These are phyloP conservation scores for Chalciporus sp. DNA, from an alignment of 1,284 basidiomycete genomes.

Conservation along the genomic window DNA sequence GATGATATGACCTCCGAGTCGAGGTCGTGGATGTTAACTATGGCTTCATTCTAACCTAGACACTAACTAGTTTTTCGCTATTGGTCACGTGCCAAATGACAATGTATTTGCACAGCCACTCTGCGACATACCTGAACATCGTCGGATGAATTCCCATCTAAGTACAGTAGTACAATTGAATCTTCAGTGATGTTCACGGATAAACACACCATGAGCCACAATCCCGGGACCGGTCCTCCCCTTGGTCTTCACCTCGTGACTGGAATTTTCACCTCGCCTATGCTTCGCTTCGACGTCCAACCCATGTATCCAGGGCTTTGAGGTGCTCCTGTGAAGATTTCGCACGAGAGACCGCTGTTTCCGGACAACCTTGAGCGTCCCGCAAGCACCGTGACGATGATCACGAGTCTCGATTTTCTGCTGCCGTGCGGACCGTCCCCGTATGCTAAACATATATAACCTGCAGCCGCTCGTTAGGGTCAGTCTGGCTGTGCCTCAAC, in stretches of 20 bases:
- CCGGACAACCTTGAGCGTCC: not conserved
- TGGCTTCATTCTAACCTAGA: not conserved
- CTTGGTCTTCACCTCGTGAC: not conserved
- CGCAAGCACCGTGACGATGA: not conserved
- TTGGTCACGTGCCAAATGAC: no score
- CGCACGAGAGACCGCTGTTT: not conserved
- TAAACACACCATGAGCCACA: not conserved
- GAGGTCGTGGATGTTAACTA: not conserved
- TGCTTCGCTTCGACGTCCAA: not conserved
- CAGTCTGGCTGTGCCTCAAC: not conserved
- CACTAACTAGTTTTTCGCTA: no score
- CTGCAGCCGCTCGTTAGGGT: not conserved
- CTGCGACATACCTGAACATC: no score
- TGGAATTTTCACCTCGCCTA: not conserved
- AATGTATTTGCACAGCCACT: no score
- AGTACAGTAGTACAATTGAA: no score
- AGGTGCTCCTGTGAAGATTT: not conserved
- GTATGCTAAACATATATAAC: not conserved
- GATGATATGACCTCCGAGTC: no score
- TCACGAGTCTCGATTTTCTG: conserved; percentile 1
- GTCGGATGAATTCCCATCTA: no score
- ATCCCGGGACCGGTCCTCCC: not conserved
- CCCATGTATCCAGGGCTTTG: not conserved
- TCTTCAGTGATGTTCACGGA: no score
- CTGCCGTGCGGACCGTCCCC: conserved; percentile 2